These are phyloP conservation scores for Sutorius australiensis DNA, from an alignment of 768 basidiomycete species.

Conservation along the genomic window DNA sequence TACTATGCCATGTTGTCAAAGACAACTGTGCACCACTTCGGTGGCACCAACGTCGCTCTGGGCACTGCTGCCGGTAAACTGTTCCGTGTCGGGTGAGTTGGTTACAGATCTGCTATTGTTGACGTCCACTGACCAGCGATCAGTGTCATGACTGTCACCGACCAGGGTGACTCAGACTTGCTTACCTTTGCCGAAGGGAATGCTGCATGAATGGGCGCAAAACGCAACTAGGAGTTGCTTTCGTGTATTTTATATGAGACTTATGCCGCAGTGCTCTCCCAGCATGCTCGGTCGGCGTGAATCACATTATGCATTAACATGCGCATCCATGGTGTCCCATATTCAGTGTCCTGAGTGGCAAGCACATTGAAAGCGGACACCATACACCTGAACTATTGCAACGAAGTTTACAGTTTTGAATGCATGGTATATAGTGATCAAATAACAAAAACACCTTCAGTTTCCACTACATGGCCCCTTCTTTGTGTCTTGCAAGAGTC, in stretches of 20 bases:
- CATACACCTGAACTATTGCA: no score
- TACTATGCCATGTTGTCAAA: constrained; percentile 99
- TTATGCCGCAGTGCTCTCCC: background rate
- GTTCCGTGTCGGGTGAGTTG: constrained; percentile 92
- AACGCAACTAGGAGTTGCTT: background rate
- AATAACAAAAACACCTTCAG: background rate
- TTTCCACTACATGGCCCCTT: background rate
- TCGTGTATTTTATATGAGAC: constrained; percentile 5
- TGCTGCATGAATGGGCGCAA: constrained; percentile 45
- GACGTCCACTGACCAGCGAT: constrained; percentile 5
- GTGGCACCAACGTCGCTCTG: constrained; percentile 95
- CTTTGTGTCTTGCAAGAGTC: constrained; percentile 4
- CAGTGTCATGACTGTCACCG: constrained; percentile 95
- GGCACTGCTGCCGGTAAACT: constrained; percentile 99
- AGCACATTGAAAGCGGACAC: background rate
- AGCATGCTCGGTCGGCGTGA: background rate
- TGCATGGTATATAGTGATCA: constrained; percentile 1
- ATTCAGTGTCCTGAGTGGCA: background rate
- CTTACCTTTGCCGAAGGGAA: constrained; percentile 79
- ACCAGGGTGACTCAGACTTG: constrained; percentile 96
- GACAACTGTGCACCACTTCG: constrained; percentile 97
- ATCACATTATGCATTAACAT: constrained; percentile 3
- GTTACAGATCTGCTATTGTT: background rate
- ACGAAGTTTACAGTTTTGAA: no score
- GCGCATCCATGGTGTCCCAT: background rate